Base-by-base conservation (phyloP, 768 basidiomycete species). In the Tulasnella sp. region DNA sequence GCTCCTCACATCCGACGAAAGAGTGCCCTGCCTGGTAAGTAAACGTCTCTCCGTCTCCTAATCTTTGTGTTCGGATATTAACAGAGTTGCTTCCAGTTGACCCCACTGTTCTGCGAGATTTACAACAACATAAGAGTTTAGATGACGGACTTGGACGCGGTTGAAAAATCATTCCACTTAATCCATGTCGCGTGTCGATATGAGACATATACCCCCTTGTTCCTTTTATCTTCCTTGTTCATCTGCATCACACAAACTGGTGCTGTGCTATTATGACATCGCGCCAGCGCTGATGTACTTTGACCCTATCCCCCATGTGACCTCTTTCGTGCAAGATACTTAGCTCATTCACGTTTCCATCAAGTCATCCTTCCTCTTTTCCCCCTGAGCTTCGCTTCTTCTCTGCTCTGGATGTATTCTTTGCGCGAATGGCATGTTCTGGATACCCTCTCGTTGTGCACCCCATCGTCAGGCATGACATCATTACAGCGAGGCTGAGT, bases 21-120 rank as follows among this genome's bases (percentile, higher is more conserved):
- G 89, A 97, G 96, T 84, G 96, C 97, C 73, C 89, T 98, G 81
- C 97, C 96, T 87, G 93, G 95, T 95, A 85, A 78, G 85, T 84
- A 11, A 31, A 42, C 20, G 37, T 0, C 22, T 28, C 42, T 28
- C 8, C 20, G 46, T 20, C 12, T 37, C 28, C 14, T 6, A 2
- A 28, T 22, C 40, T 24, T 54, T 28, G 50, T 24, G n/a, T 28
- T 18, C 41, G 11, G 40, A 41, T 28, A 16, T 2, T 42, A 20
- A 41, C 37, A 73, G 28, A 41, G 42, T 34, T 60, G 28, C 31
- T 48, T 64, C 72, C 86, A 94, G 94, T 97, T 84, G 96, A 97
- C 86, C 95, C 96, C 2, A 91, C 92, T 73, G 96, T 97, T 41
- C 87, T 97, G 82, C 93, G 93, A 50, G 96, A 97, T 86, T 88